Percentiles rank a stretch among this genome's conserved stretches.
Evolutionary conservation across 1,284 basidiomycete genomes (phyloP).

Genomic region (Trametes hirsuta): DNA sequence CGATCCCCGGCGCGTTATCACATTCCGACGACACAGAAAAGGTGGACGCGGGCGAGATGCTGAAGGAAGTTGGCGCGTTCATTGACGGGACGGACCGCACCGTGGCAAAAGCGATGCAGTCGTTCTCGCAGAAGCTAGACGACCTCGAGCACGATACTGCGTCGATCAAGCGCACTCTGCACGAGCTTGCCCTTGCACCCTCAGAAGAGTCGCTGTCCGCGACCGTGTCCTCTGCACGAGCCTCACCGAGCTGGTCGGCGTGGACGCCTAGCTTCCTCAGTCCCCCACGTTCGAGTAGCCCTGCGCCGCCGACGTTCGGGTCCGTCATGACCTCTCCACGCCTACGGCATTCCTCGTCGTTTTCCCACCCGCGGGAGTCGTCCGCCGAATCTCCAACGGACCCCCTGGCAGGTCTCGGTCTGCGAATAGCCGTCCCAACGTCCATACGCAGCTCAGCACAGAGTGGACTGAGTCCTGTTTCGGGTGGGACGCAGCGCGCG

Average conservation of each 20-base stretch:
- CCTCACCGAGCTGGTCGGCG: conserved; percentile 52
- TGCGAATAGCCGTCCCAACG: conserved; percentile 66
- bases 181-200: conserved; percentile 42
- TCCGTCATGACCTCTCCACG: conserved; percentile 67
- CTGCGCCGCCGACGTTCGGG: conserved; percentile 59
- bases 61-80: conserved; percentile 62
- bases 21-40: conserved; percentile 29
- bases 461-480: conserved; percentile 14
- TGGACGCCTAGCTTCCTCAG: conserved; percentile 55
- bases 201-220: conserved; percentile 22
- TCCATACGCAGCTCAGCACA: conserved; percentile 22
- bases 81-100: conserved; percentile 57
- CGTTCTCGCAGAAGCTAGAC: conserved; percentile 63
- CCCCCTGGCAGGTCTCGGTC: conserved; percentile 52
- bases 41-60: conserved; percentile 45
- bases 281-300: conserved; percentile 44
- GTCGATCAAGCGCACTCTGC: conserved; percentile 58
- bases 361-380: conserved; percentile 32
- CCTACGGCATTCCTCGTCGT: conserved; percentile 50
- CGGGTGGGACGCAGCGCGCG: conserved; percentile 27
- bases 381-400: conserved; percentile 30
- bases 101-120: conserved; percentile 50
- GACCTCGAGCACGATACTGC: conserved; percentile 85
- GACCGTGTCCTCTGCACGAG: conserved; percentile 13
- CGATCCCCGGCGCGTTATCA: conserved; percentile 55